phyloP scores from a whole-genome alignment of 2,329 filamentous ascomycete species.

The Ophiostoma himal-ulmi region DNA sequence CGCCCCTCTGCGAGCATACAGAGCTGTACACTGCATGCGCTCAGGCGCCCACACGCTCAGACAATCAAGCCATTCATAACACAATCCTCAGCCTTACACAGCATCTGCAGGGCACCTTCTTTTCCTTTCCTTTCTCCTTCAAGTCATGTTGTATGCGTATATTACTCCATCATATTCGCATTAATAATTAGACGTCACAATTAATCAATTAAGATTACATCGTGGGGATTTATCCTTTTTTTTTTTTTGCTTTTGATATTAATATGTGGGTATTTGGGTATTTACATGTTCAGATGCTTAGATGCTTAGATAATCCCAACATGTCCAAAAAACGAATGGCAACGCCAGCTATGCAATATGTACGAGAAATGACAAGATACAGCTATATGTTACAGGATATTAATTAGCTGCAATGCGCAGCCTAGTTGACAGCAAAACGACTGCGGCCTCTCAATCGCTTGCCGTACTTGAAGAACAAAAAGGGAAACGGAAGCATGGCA shows the following conservation, averaged over 20 bases:
- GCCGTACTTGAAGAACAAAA: constrained; percentile 56
- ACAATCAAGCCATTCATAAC: constrained; percentile 7
- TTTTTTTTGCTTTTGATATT: neutral
- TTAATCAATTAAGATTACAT: neutral
- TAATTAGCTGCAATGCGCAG: neutral
- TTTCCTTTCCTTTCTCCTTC: constrained; percentile 14
- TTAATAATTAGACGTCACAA: neutral
- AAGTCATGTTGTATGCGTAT: neutral
- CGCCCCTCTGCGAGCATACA: neutral
- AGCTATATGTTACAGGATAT: no score
- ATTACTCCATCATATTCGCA: neutral
- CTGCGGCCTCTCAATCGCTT: constrained; percentile 52
- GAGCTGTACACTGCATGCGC: neutral
- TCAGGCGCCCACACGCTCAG: constrained; percentile 5
- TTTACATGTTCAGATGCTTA: no score
- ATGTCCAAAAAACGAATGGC: neutral
- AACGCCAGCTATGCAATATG: neutral
- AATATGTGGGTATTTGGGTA: neutral
- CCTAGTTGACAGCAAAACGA: constrained; percentile 41
- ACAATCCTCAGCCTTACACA: constrained; percentile 17
- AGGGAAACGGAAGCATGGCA: constrained; percentile 59
- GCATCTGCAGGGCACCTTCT: constrained; percentile 18
- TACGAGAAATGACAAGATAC: neutral
- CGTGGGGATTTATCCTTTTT: neutral
- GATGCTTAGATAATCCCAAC: no score